Evolutionary conservation across 805 yeast genomes (phyloP).

Genomic region (Candida peoriensis): DNA sequence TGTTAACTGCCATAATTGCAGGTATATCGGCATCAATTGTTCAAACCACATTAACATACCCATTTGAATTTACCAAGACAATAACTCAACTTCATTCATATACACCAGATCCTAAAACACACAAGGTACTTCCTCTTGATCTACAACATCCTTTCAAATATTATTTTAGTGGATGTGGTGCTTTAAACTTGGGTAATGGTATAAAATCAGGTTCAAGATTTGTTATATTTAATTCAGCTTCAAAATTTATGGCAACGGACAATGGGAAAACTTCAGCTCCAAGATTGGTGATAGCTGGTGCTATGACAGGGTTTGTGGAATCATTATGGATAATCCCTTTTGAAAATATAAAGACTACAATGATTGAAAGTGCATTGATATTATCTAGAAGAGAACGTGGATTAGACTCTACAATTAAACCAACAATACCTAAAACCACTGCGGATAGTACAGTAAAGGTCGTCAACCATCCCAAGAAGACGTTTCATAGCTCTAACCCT

Average conservation of each 20-base stretch:
- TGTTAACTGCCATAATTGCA: slow-evolving; percentile 53
- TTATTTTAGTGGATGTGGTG: slow-evolving; percentile 60
- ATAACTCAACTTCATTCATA: slow-evolving; percentile 53
- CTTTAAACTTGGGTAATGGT: slow-evolving; percentile 69
- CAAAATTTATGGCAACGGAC: slow-evolving; percentile 58
- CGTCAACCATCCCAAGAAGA: too few relatives aligned
- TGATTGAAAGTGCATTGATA: slow-evolving; percentile 64
- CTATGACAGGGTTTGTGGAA: slow-evolving; percentile 78
- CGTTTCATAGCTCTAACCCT: slow-evolving; percentile 25
- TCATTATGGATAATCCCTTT: slow-evolving; percentile 84
- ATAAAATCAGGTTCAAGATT: slow-evolving; percentile 72
- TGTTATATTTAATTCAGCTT: slow-evolving; percentile 67
- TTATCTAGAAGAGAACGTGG: slow-evolving; percentile 21
- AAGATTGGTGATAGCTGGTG: slow-evolving; percentile 77
- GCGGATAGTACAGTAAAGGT: not conserved
- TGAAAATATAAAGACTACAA: slow-evolving; percentile 75
- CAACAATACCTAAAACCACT: not conserved
- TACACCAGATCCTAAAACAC: slow-evolving; percentile 28
- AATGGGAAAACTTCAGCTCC: slow-evolving; percentile 69
- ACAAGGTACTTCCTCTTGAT: slow-evolving; percentile 13
- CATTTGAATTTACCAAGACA: slow-evolving; percentile 67
- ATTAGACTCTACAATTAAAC: slow-evolving; percentile 20
- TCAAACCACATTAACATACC: slow-evolving; percentile 61
- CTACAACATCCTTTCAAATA: slow-evolving; percentile 29
- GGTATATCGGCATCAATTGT: slow-evolving; percentile 61